Evolutionary conservation across 2,329 filamentous ascomycete genomes (phyloP), one percentile per base, ranked within the genome.

Genomic region (Aspergillus tubingensis): DNA sequence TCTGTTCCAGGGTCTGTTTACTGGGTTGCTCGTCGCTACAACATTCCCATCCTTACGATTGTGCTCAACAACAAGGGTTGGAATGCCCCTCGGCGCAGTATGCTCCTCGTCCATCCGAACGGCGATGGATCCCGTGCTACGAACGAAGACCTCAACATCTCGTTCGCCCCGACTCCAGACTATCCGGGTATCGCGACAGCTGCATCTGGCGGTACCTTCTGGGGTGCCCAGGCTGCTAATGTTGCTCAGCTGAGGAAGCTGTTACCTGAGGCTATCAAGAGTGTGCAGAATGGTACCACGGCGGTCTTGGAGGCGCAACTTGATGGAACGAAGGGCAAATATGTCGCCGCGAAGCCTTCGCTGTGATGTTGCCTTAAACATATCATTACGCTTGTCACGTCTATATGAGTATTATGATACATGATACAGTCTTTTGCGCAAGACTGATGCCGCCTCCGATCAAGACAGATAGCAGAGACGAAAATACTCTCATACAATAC

Each of bases 21-120:
- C 72, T 90, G 88, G 88, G 88, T 90, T 53, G 80, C 84, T 0
- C 81, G 86, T 63, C 80, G 86, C 21, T 90, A 90, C 72, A 81
- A 83, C 6, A 88, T 90, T 57, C 87, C 88, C 0, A 78, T 89
- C 11, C 74, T 90, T 38, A 88, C 86, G 0, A 86, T 90, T 47
- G 85, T 90, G 10, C 73, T 90, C 54, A 90, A 90, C 70, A 90
- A 90, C 68, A 85, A 88, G 74, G 87, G 88, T 48, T 90, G 88
- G 88, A 88, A 90, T 67, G 88, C 87, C 0, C 88, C 88, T 0
- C 77, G 83, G 5, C 79, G 80, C 58, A 86, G 83, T 15, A 79
- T 90, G 70, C 74, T 88, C 19, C 80, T 90, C 10, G 87, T 90
- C 1, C 87, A 90, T 68, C 88, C 88, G 0, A 77, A 87, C 39